Evolutionary conservation across 2,329 filamentous ascomycete species (phyloP), one percentile per base, ranked within the genome.

Genomic region (Trichoderma sp.): DNA sequence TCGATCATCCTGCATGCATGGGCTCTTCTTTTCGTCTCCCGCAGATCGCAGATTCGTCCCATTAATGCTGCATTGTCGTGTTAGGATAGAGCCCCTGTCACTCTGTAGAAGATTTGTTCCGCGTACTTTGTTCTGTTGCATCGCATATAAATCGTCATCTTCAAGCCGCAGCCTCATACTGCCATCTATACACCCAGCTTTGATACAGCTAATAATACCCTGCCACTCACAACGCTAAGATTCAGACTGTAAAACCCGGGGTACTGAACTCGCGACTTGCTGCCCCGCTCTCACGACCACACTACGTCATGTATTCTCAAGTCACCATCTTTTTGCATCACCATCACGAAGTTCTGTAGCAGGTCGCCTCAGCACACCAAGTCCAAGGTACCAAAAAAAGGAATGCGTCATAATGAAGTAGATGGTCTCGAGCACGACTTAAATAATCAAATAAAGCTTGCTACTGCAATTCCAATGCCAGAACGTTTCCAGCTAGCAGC

Each of bases 291-390:
- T 37, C 29, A 33, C 66, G n/a, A 19, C 52, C 31, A 35, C 68
- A 70, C 68, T 70, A 70, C 68, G 68, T 70, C 68, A 70, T 70
- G 57, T 61, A 70, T 62, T 29, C 24, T 13, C 56, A 59, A 33
- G 65, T 27, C 53, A 21, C 13, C 21, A n/a, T 11, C 27, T 24
- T n/a, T 35, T 68, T 68, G 65, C 65, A 68, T 68, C 65, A 68
- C 65, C 65, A 68, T 60, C 63, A 59, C 63, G 63, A 59, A 58
- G 55, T 31, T 58, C 37, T 66, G 13, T 13, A 19, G 27, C 59
- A 16, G 5, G 16, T 24, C 14, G 43, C 40, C 27, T 33, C 37
- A 43, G 40, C 13, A 4, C 5, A n/a, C 47, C 19, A n/a, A 14
- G 47, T 5, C 47, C 21, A 33, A 33, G 8, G 27, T 35, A 37